Evolutionary conservation across 805 yeast species (phyloP).

Genomic region (Cyberlindnera mississippiensis): DNA sequence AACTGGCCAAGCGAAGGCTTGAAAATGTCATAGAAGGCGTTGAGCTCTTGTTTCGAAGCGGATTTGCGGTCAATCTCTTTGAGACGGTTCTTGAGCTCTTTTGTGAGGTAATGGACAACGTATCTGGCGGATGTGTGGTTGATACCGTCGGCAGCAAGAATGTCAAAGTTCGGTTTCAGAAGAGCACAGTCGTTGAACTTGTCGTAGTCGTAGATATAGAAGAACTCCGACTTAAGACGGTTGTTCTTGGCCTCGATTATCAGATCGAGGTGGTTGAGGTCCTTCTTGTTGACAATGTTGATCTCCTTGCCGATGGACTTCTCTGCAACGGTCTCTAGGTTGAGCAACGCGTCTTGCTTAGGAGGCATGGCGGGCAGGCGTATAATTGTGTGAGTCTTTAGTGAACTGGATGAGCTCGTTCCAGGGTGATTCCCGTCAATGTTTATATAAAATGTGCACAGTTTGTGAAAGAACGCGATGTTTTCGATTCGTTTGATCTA

Average conservation of each 20-base stretch:
- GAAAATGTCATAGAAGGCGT: slow-evolving; percentile 28
- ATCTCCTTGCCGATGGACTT: slow-evolving; percentile 25
- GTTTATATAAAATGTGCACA: slow-evolving; percentile 1
- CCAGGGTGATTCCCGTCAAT: background rate
- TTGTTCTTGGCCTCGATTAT: slow-evolving; percentile 28
- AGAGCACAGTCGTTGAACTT: slow-evolving; percentile 28
- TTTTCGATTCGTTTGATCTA: slow-evolving; percentile 4
- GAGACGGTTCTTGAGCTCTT: slow-evolving; percentile 28
- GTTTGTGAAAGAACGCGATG: background rate
- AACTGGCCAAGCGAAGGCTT: slow-evolving; percentile 34
- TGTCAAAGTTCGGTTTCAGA: slow-evolving; percentile 24
- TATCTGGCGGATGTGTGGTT: slow-evolving; percentile 33
- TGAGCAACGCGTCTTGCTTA: slow-evolving; percentile 3
- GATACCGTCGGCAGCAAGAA: slow-evolving; percentile 22
- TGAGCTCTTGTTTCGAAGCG: slow-evolving; percentile 22
- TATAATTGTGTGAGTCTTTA: background rate
- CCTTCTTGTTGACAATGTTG: slow-evolving; percentile 22
- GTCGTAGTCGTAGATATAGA: slow-evolving; percentile 32
- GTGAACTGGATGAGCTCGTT: too few relatives aligned
- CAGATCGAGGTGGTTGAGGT: slow-evolving; percentile 27
- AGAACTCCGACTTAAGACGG: slow-evolving; percentile 28
- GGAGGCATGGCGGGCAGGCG: slow-evolving; percentile 3
- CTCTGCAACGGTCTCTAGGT: slow-evolving; percentile 26
- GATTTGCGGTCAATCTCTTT: slow-evolving; percentile 15
- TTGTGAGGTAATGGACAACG: slow-evolving; percentile 32